Conservation (phyloP, 345 rosid species). For the Draba incana region DNA sequence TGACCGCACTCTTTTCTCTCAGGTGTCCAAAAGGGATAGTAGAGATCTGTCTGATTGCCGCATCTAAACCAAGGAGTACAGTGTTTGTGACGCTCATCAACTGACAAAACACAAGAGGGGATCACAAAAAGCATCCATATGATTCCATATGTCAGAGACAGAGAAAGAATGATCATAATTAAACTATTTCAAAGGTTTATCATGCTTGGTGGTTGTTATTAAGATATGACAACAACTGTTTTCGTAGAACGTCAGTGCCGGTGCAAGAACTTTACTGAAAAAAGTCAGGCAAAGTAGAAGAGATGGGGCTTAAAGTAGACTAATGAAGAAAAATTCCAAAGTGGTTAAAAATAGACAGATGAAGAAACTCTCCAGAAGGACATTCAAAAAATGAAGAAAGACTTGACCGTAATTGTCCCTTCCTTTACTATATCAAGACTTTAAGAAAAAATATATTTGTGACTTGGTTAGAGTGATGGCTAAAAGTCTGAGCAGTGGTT, state of each 20-base stretch:
- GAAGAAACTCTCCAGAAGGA: neutral
- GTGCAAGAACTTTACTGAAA: neutral
- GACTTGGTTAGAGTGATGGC: neutral
- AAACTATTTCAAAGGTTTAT: neutral
- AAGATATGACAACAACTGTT: neutral
- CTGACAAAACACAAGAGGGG: constrained; percentile 21
- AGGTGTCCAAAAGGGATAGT: constrained; percentile 45
- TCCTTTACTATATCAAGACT: neutral
- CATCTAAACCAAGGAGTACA: neutral
- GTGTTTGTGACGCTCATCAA: neutral
- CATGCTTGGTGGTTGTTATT: neutral
- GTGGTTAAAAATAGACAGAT: too few species aligned
- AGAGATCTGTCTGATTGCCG: neutral
- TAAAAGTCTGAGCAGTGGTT: neutral
- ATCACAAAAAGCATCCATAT: constrained; percentile 20
- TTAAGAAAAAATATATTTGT: neutral
- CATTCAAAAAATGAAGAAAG: constrained; percentile 16
- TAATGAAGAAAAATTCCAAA: neutral
- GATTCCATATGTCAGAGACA: constrained; percentile 2
- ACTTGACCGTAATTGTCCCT: neutral
- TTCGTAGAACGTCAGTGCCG: constrained; percentile 6
- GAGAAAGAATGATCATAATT: constrained; percentile 21
- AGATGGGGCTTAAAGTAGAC: neutral
- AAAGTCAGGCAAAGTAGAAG: neutral
- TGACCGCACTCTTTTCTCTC: constrained; percentile 41